Base-by-base conservation (phyloP, 2,329 filamentous ascomycete species). In the Blastomyces silverae region DNA sequence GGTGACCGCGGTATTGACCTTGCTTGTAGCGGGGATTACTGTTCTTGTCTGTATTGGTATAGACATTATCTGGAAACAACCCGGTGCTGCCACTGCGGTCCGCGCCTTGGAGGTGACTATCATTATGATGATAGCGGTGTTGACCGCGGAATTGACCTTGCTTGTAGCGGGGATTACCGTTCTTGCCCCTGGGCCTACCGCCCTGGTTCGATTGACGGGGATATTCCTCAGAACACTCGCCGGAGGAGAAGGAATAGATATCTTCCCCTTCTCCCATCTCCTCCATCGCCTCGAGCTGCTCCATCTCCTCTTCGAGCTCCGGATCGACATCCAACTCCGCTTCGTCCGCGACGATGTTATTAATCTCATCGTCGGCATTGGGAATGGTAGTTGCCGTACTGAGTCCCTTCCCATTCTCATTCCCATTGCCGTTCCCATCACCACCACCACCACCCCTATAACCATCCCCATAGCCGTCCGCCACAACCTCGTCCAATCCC, bases 401-500 rank as follows among this genome's bases (percentile, higher is more conserved):
- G 39, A 13, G 3, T 20, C 44, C 25, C 11, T 34, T 48, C 25
- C 25, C 25, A n/a, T 28, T 44, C 44, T 17, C 28, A n/a, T 28
- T 44, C 39, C 39, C 8, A 31, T 8, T 7, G 7, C 44, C n/a
- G 4, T 37, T 37, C 11, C 55, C 34, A 22, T 13, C 0, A 0
- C 56, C 37, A 7, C 34, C 17, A 74, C 73, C 73, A 78, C 77
- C 39, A 78, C 66, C 66, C 78, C 77, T 39, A 13, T 39, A 39
- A 3, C 37, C 39, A 28, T 42, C 4, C 22, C 22, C 25, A 39
- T n/a, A 34, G 22, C 55, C 46, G n/a, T 61, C 34, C 10, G 74
- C 73, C 73, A 78, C 78, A 39, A 78, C 66, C 66, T 78, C 77
- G 48, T 77, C 75, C 62, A 90, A 82, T 31, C 83, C 82, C 10